A percentile compares a stretch with the other conserved stretches of the same genome.
These are phyloP conservation scores for Aschersonia sp. DNA, from an alignment of 2,329 filamentous ascomycete species.

Conservation along the genomic window DNA sequence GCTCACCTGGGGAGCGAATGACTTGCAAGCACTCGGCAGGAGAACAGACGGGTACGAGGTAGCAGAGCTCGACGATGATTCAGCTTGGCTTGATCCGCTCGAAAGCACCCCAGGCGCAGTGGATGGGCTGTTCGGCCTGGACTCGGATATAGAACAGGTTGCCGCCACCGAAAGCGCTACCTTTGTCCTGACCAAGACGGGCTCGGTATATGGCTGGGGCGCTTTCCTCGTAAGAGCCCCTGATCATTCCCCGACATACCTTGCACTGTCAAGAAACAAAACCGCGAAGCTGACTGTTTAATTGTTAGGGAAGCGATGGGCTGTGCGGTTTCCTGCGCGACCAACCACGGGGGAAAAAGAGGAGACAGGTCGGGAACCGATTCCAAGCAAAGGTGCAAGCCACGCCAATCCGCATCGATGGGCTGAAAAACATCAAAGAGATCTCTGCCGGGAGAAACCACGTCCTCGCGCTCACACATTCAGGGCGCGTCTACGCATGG, in stretches of 20 bases:
- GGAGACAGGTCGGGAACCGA: conserved; percentile 8
- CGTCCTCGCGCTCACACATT: conserved; percentile 44
- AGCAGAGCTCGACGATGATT: conserved; percentile 19
- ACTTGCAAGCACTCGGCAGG: conserved; percentile 48
- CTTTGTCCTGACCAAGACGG: conserved; percentile 55
- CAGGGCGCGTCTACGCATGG: conserved; percentile 21
- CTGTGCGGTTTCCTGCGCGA: conserved; percentile 5
- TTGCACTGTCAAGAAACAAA: neutral
- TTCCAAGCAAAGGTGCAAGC: conserved; percentile 2
- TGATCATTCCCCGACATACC: neutral
- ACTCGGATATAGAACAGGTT: conserved; percentile 42
- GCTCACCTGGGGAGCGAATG: conserved; percentile 53
- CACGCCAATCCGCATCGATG: conserved; percentile 31
- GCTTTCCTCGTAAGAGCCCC: conserved; percentile 46
- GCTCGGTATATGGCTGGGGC: conserved; percentile 62
- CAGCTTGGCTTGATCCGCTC: conserved; percentile 35
- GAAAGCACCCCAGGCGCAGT: conserved; percentile 37
- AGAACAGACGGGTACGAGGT: conserved; percentile 33
- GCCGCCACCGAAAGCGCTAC: conserved; percentile 51
- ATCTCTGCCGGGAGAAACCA: conserved; percentile 53
- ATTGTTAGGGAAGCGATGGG: conserved; percentile 3
- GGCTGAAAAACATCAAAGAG: conserved; percentile 42
- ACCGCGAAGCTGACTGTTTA: neutral
- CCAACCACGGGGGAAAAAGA: conserved; percentile 22
- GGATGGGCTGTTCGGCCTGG: conserved; percentile 32